These are phyloP conservation scores for Talaromyces funiculosus DNA, from an alignment of 2,329 filamentous ascomycete genomes.

Conservation along the genomic window DNA sequence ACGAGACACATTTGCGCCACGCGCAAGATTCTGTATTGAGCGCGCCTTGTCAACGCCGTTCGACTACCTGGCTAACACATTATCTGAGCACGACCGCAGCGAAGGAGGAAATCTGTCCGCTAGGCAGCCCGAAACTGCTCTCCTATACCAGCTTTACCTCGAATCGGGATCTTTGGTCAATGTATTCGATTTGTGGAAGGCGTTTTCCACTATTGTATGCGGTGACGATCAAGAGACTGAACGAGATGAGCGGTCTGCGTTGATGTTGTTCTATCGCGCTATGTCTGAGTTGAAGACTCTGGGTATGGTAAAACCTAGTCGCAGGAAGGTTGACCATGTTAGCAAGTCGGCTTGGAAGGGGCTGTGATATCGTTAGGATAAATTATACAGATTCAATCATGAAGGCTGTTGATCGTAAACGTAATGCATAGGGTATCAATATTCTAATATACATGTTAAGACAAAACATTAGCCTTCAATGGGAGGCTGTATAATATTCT, in stretches of 20 bases:
- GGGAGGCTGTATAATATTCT: slow-evolving; percentile 70
- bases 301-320: slow-evolving; percentile 81
- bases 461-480: background rate
- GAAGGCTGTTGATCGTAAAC: background rate
- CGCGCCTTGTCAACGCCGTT: slow-evolving; percentile 54
- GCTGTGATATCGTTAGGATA: slow-evolving; percentile 18
- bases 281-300: slow-evolving; percentile 79
- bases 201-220: slow-evolving; percentile 52
- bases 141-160: slow-evolving; percentile 58
- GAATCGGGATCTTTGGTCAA: slow-evolving; percentile 59
- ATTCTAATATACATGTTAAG: slow-evolving; percentile 15
- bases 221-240: slow-evolving; percentile 23
- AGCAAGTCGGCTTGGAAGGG: slow-evolving; percentile 80
- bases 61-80: slow-evolving; percentile 49
- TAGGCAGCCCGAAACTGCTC: slow-evolving; percentile 53
- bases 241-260: slow-evolving; percentile 32
- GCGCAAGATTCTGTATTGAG: slow-evolving; percentile 54
- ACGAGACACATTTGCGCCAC: slow-evolving; percentile 53
- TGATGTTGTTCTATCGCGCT: slow-evolving; percentile 77
- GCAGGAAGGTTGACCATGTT: slow-evolving; percentile 88
- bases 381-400: background rate
- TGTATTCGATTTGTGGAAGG: slow-evolving; percentile 56
- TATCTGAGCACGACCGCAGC: slow-evolving; percentile 39
- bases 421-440: slow-evolving; percentile 27
- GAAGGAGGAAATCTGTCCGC: slow-evolving; percentile 37